A percentile compares a stretch with the other conserved stretches of the same genome.
Evolutionary conservation across 352 stramenopile species (phyloP).

Genomic region (Blastocystis sp.): DNA sequence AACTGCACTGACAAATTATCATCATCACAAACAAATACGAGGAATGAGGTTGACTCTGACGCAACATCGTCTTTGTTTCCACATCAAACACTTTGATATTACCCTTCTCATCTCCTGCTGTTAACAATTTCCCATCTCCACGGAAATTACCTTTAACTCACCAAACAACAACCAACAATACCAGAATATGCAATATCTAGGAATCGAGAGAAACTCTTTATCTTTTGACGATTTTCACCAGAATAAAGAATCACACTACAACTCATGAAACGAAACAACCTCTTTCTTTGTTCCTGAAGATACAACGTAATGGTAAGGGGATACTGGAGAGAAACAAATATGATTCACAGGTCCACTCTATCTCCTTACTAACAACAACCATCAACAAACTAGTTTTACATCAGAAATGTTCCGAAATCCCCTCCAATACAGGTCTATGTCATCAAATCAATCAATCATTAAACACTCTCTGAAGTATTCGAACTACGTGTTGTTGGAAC

Average conservation of each 20-base stretch:
- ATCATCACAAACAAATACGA: neutral
- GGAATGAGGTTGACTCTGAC: constrained; percentile 28
- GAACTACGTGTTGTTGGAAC: neutral
- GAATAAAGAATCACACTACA: constrained; percentile 54
- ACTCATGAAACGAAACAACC: neutral
- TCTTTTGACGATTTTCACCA: constrained; percentile 41
- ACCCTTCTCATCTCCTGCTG: constrained; percentile 61
- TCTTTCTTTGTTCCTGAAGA: constrained; percentile 52
- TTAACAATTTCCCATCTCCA: constrained; percentile 44
- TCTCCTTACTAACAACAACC: neutral
- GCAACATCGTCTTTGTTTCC: constrained; percentile 64
- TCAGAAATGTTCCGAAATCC: constrained; percentile 25
- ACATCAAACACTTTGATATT: constrained; percentile 68
- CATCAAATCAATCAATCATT: neutral
- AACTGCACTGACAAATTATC: neutral
- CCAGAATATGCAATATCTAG: constrained; percentile 66
- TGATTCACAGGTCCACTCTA: constrained; percentile 61
- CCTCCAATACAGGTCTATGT: constrained; percentile 37
- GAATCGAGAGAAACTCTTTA: constrained; percentile 64
- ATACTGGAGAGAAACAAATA: constrained; percentile 19
- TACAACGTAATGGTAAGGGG: constrained; percentile 46
- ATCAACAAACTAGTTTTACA: neutral
- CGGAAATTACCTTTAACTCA: constrained; percentile 35
- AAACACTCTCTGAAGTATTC: constrained; percentile 29
- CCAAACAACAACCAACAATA: neutral